Conservation (phyloP, 2,329 filamentous ascomycete species). For the Aureobasidium lini region DNA sequence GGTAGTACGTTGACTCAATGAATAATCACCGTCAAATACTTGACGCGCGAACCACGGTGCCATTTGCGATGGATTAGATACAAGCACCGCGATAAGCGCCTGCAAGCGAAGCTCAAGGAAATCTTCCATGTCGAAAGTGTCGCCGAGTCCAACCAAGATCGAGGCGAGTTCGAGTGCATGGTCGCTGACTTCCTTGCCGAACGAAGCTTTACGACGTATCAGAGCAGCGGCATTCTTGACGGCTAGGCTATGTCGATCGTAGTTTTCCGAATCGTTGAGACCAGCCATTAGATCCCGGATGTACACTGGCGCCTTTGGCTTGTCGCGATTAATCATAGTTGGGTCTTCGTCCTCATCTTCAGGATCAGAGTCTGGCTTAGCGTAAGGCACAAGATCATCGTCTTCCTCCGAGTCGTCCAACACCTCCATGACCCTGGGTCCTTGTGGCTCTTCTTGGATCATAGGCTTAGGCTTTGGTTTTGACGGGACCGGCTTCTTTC, state of each 20-base stretch:
- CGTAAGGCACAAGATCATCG: conserved; percentile 67
- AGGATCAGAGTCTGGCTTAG: conserved; percentile 78
- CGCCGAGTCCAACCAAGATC: conserved; percentile 69
- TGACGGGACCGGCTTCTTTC: not conserved
- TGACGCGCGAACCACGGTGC: conserved; percentile 76
- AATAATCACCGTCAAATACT: conserved; percentile 90
- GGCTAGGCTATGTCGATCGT: conserved; percentile 75
- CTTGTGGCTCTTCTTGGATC: conserved; percentile 24
- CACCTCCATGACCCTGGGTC: conserved; percentile 27
- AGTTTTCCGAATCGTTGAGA: conserved; percentile 72
- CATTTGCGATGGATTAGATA: conserved; percentile 69
- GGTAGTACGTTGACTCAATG: conserved; percentile 71
- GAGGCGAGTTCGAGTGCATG: conserved; percentile 75
- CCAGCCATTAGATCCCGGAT: conserved; percentile 75
- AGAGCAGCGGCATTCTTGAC: conserved; percentile 68
- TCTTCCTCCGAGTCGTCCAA: conserved; percentile 37
- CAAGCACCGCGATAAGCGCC: conserved; percentile 71
- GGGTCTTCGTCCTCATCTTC: conserved; percentile 93
- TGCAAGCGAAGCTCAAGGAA: conserved; percentile 72
- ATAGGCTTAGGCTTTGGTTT: conserved; percentile 11
- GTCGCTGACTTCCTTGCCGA: conserved; percentile 79
- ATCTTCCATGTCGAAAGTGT: conserved; percentile 72
- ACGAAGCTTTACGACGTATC: conserved; percentile 80
- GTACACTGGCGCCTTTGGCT: conserved; percentile 79
- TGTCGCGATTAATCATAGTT: conserved; percentile 75